Conservation (phyloP, 2,329 filamentous ascomycete species). For the Pestalotiopsis sp. region DNA sequence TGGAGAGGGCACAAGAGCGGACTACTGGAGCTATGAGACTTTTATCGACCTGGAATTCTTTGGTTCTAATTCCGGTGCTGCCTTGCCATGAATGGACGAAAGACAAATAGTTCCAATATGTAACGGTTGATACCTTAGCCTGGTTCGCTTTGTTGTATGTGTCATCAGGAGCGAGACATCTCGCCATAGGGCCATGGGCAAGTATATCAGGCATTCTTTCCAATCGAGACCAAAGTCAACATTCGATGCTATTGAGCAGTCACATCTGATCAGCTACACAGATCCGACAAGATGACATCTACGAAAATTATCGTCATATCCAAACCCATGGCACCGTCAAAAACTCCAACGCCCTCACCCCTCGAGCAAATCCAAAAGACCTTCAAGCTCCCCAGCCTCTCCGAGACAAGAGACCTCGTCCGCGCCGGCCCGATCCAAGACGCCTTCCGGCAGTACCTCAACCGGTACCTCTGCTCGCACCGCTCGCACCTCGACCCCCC, state of each 20-base stretch:
- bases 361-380: neutral
- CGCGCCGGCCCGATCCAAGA: neutral
- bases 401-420: neutral
- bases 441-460: neutral
- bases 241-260: neutral
- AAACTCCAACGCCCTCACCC: neutral
- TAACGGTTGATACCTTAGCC: neutral
- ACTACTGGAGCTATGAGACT: conserved; percentile 12
- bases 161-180: neutral
- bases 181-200: neutral
- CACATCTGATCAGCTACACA: neutral
- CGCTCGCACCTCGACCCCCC: neutral
- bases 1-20: conserved; percentile 15
- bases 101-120: neutral
- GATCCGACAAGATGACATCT: neutral
- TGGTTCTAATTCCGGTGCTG: neutral
- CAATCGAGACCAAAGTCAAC: neutral
- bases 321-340: neutral
- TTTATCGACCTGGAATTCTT: conserved; percentile 2
- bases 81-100: neutral
- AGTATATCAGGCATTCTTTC: neutral
- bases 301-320: neutral
- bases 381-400: neutral
- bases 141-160: neutral
- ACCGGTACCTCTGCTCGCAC: neutral